Conservation (phyloP, 805 yeast genomes). For the Lipomyces chichibuensis region DNA sequence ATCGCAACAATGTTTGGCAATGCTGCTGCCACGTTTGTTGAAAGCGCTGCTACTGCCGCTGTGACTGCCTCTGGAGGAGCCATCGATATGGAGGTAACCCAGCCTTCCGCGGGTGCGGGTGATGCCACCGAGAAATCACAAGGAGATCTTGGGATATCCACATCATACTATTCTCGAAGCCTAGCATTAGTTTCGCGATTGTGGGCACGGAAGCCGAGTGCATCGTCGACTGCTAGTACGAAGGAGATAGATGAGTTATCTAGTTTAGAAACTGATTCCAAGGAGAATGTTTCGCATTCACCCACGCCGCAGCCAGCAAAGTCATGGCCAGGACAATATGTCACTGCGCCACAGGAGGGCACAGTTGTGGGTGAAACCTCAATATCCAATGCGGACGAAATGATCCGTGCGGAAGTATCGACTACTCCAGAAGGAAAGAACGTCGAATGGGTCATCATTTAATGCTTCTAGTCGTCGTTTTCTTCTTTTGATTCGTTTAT, state of each 20-base stretch:
- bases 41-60: constrained; percentile 10
- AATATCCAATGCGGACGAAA: not conserved
- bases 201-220: not conserved
- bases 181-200: not conserved
- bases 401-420: not conserved
- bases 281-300: not conserved
- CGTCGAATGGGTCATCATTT: not conserved
- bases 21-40: constrained; percentile 13
- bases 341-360: not conserved
- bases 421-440: not conserved
- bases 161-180: not conserved
- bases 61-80: not conserved
- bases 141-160: not conserved
- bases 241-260: not conserved
- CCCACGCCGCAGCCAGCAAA: not conserved
- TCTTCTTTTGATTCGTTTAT: not conserved
- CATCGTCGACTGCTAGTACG: not conserved
- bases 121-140: not conserved
- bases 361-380: not conserved
- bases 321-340: not conserved
- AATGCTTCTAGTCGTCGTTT: not conserved
- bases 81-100: not conserved
- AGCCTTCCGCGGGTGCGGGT: not conserved
- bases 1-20: constrained; percentile 9
- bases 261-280: not conserved